These are phyloP conservation scores for Usnea hakonensis DNA, from an alignment of 495 filamentous ascomycete species.

Conservation along the genomic window DNA sequence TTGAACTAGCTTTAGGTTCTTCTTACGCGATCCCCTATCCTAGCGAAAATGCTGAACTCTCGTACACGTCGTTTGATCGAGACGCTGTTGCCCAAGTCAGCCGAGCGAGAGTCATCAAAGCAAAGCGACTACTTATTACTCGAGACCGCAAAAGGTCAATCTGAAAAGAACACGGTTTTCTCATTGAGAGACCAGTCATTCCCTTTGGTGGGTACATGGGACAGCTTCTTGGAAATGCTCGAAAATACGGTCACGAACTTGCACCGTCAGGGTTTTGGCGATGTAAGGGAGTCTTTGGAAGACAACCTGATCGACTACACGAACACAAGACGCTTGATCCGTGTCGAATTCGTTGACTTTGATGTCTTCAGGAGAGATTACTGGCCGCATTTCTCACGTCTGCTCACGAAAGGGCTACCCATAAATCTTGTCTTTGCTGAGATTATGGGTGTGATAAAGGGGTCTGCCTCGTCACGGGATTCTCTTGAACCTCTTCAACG, in stretches of 20 bases:
- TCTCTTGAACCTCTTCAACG: constrained; percentile 25
- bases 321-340: not conserved
- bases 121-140: not conserved
- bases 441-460: constrained; percentile 42
- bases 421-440: constrained; percentile 35
- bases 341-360: constrained; percentile 28
- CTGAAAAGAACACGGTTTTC: constrained; percentile 17
- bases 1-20: constrained; percentile 28
- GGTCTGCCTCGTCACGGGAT: constrained; percentile 22
- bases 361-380: constrained; percentile 33
- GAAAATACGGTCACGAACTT: constrained; percentile 27
- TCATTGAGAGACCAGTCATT: constrained; percentile 29
- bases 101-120: not conserved
- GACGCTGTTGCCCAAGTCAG: not conserved
- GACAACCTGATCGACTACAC: no score
- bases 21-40: constrained; percentile 33
- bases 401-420: constrained; percentile 18
- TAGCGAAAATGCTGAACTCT: constrained; percentile 31
- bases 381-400: constrained; percentile 28
- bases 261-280: not conserved
- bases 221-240: constrained; percentile 30
- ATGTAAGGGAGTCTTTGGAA: not conserved
- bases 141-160: not conserved
- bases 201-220: constrained; percentile 38
- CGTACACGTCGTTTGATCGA: constrained; percentile 31